A percentile compares a stretch with the other conserved stretches of the same genome.
phyloP scores from a whole-genome alignment of 2,329 filamentous ascomycete species.

The Blastomyces percursus region DNA sequence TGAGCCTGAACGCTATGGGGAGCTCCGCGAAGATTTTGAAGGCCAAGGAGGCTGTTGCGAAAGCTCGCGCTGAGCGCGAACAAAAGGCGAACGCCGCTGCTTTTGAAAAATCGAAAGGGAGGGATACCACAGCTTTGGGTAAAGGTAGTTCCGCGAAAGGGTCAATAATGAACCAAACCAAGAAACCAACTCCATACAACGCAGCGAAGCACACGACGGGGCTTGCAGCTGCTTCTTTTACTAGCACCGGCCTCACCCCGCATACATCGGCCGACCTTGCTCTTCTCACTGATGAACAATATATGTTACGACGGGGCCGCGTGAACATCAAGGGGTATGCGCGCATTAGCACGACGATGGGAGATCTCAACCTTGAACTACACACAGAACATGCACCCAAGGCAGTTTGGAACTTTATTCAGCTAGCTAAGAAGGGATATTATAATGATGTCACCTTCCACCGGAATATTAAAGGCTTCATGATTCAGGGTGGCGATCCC shows the following conservation, averaged over 20 bases:
- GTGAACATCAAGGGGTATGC: conserved; percentile 88
- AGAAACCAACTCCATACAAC: conserved; percentile 54
- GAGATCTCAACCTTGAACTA: conserved; percentile 77
- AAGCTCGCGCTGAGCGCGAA: conserved; percentile 64
- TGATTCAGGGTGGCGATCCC: conserved; percentile 95
- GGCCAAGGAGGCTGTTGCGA: conserved; percentile 88
- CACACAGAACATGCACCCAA: conserved; percentile 84
- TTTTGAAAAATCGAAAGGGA: conserved; percentile 13
- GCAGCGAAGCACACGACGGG: conserved; percentile 86
- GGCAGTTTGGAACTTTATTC: conserved; percentile 94
- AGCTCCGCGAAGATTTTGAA: conserved; percentile 72
- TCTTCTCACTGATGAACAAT: conserved; percentile 83
- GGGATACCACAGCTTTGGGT: conserved; percentile 7
- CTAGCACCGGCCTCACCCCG: conserved; percentile 83
- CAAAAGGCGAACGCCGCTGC: conserved; percentile 47
- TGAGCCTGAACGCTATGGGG: conserved; percentile 72
- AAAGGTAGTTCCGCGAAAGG: conserved; percentile 19
- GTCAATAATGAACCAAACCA: conserved; percentile 11
- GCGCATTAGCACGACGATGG: conserved; percentile 74
- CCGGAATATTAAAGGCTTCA: conserved; percentile 88
- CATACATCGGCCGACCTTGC: conserved; percentile 82
- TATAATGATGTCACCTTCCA: conserved; percentile 80
- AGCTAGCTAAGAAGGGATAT: conserved; percentile 77
- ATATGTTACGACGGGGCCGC: conserved; percentile 82
- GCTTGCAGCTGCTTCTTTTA: conserved; percentile 84